These are phyloP conservation scores for Puccinia novopanici DNA, from an alignment of 1,284 basidiomycete species.

Conservation along the genomic window DNA sequence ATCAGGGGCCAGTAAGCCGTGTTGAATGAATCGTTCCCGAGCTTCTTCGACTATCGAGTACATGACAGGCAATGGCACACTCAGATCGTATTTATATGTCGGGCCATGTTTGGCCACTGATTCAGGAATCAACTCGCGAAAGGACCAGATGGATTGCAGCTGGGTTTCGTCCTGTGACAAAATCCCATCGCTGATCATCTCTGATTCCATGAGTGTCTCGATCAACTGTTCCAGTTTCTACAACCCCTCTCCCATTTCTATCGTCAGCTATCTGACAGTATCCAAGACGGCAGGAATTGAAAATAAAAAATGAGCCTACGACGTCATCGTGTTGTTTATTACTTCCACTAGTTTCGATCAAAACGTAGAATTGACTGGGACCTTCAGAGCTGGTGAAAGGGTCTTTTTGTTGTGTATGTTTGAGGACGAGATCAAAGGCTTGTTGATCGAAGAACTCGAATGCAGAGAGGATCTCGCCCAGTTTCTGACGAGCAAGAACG, in stretches of 20 bases:
- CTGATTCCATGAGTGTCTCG: constrained; percentile 75
- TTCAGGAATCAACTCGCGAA: constrained; percentile 93
- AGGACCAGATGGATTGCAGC: constrained; percentile 83
- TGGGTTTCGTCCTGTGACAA: constrained; percentile 90
- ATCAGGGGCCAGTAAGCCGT: constrained; percentile 66
- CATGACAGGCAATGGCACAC: constrained; percentile 84
- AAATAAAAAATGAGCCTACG: constrained; percentile 62
- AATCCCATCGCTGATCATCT: constrained; percentile 83
- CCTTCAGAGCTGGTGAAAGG: constrained; percentile 61
- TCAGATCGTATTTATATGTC: constrained; percentile 99
- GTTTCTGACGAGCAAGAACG: constrained; percentile 66
- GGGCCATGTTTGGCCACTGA: too few species aligned
- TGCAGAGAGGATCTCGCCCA: constrained; percentile 94
- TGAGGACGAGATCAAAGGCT: constrained; percentile 75
- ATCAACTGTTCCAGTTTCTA: constrained; percentile 86
- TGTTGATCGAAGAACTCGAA: constrained; percentile 95
- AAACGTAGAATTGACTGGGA: constrained; percentile 79
- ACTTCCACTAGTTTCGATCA: constrained; percentile 91
- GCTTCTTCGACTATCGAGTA: constrained; percentile 84
- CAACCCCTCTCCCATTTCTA: neutral
- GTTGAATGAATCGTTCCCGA: constrained; percentile 71
- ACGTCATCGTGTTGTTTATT: constrained; percentile 92
- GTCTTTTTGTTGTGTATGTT: constrained; percentile 66
- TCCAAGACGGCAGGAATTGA: neutral
- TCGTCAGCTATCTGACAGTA: constrained; percentile 18